A percentile compares a stretch with the other conserved stretches of the same genome.
phyloP scores from a whole-genome alignment of 306 rosid genomes.

The Lathyrus aphaca region DNA sequence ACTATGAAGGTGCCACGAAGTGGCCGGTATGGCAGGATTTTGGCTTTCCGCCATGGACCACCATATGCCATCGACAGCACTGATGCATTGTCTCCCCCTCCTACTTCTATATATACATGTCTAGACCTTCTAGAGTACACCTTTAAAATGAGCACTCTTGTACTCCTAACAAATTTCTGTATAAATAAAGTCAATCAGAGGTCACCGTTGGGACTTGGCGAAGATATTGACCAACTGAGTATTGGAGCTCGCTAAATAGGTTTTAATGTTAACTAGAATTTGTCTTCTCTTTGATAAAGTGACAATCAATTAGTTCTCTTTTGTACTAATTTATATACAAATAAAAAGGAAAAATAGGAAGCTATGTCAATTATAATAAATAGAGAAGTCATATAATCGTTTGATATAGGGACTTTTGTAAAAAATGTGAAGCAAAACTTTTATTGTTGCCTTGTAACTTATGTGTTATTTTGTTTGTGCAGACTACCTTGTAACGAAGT shows the following conservation, averaged over 20 bases:
- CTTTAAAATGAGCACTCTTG: neutral
- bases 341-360: neutral
- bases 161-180: neutral
- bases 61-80: too few species aligned
- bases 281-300: too few species aligned
- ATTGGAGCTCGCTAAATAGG: too few species aligned
- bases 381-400: neutral
- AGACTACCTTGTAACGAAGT: constrained; percentile 96
- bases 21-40: too few species aligned
- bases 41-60: too few species aligned
- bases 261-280: too few species aligned
- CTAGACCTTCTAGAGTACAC: neutral
- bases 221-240: too few species aligned
- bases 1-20: too few species aligned
- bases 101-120: neutral
- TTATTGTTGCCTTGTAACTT: constrained; percentile 15
- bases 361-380: neutral
- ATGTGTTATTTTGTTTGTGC: constrained; percentile 42
- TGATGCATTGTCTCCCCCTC: neutral
- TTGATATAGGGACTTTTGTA: neutral
- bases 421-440: constrained; percentile 18
- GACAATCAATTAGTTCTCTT: too few species aligned
- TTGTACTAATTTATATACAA: neutral
- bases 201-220: too few species aligned
- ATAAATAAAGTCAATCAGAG: too few species aligned